Evolutionary conservation across 805 yeast genomes (phyloP).

Genomic region (Cephaloascus fragrans): DNA sequence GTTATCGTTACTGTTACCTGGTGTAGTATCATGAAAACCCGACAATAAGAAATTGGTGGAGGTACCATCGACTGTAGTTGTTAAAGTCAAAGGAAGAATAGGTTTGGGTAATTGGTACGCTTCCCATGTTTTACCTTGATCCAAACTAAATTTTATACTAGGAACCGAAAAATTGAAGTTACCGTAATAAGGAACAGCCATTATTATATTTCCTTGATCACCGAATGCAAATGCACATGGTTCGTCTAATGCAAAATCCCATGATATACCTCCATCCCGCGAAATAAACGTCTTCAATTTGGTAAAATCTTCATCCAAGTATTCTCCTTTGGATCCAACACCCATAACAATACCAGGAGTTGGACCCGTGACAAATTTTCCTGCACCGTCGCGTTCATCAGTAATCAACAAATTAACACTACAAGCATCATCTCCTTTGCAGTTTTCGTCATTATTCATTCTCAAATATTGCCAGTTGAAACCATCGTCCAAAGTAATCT

Average conservation of each 20-base stretch:
- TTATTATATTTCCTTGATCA: slow-evolving; percentile 66
- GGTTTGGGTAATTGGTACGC: slow-evolving; percentile 34
- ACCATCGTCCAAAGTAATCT: slow-evolving; percentile 45
- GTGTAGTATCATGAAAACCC: slow-evolving; percentile 22
- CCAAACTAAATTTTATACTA: slow-evolving; percentile 45
- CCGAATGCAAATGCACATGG: slow-evolving; percentile 55
- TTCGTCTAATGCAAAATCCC: slow-evolving; percentile 47
- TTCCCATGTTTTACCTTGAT: slow-evolving; percentile 66
- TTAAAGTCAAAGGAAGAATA: slow-evolving; percentile 29
- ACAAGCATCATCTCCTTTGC: slow-evolving; percentile 36
- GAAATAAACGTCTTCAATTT: slow-evolving; percentile 45
- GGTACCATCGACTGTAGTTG: slow-evolving; percentile 65
- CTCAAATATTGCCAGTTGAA: slow-evolving; percentile 39
- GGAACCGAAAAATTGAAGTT: slow-evolving; percentile 20
- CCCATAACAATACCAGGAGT: slow-evolving; percentile 45
- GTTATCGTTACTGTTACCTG: slow-evolving; percentile 4
- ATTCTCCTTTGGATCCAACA: slow-evolving; percentile 18
- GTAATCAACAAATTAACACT: slow-evolving; percentile 31
- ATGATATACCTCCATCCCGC: slow-evolving; percentile 67
- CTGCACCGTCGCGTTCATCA: slow-evolving; percentile 27
- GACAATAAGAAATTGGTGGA: slow-evolving; percentile 45
- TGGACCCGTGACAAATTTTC: slow-evolving; percentile 35
- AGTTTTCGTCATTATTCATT: slow-evolving; percentile 32
- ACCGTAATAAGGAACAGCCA: slow-evolving; percentile 39
- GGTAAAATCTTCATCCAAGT: slow-evolving; percentile 2